These are phyloP conservation scores for Hortiboletus flavorubellus DNA, from an alignment of 768 basidiomycete genomes.

Conservation along the genomic window DNA sequence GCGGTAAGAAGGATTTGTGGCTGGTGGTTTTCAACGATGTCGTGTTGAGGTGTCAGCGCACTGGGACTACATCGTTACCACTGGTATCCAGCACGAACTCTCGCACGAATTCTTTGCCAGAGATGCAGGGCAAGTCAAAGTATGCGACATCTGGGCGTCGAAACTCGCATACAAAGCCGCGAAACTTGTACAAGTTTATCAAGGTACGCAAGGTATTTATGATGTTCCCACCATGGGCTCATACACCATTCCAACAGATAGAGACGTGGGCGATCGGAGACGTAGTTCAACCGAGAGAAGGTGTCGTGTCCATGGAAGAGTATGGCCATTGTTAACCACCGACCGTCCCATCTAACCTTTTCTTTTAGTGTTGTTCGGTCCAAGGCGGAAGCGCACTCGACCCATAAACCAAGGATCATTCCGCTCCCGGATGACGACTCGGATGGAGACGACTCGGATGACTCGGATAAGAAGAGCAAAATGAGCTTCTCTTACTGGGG, in stretches of 20 bases:
- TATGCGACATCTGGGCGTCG: constrained; percentile 80
- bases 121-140: constrained; percentile 78
- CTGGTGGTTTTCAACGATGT: constrained; percentile 96
- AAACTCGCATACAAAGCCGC: constrained; percentile 72
- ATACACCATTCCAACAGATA: constrained; percentile 48
- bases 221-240: not conserved
- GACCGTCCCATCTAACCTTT: constrained; percentile 4
- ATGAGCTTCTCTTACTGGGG: constrained; percentile 96
- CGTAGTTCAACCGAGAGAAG: constrained; percentile 70
- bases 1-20: constrained; percentile 88
- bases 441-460: constrained; percentile 66
- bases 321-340: constrained; percentile 38
- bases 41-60: constrained; percentile 84
- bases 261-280: constrained; percentile 86
- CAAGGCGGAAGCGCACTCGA: constrained; percentile 53
- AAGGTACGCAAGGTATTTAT: constrained; percentile 50
- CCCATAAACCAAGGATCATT: constrained; percentile 62
- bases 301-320: constrained; percentile 91
- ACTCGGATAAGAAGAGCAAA: constrained; percentile 86
- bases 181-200: constrained; percentile 92
- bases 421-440: constrained; percentile 66
- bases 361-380: constrained; percentile 63
- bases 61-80: constrained; percentile 83
- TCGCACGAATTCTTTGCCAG: constrained; percentile 76
- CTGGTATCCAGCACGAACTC: constrained; percentile 65